Conservation (phyloP, 495 filamentous ascomycete genomes). For the Penicillium lividum region DNA sequence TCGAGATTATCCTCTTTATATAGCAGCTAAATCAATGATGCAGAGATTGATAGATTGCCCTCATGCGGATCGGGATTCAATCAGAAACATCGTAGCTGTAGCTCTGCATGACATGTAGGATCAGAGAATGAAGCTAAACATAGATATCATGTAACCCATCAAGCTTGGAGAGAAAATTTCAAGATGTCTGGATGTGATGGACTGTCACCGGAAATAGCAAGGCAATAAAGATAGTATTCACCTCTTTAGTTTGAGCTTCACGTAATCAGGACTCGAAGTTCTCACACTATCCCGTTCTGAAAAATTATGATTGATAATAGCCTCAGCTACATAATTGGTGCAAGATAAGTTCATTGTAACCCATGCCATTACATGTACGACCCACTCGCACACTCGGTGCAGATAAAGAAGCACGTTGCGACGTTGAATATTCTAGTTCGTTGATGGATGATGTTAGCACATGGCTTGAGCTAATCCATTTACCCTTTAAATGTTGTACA, state of each 20-base stretch:
- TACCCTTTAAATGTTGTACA: conserved; percentile 18
- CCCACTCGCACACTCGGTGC: not conserved
- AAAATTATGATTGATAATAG: conserved; percentile 10
- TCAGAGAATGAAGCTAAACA: conserved; percentile 1
- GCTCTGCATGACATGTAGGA: not conserved
- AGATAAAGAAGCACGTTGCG: conserved; percentile 6
- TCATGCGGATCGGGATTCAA: not conserved
- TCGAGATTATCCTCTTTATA: not conserved
- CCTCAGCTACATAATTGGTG: conserved; percentile 1
- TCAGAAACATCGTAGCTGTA: conserved; percentile 5
- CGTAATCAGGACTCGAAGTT: not conserved
- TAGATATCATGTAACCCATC: conserved; percentile 9
- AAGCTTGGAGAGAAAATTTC: not conserved
- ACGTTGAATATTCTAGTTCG: conserved; percentile 5
- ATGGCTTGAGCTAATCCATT: not conserved
- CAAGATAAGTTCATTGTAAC: conserved; percentile 8
- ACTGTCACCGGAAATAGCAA: conserved; percentile 8
- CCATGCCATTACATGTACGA: conserved; percentile 9
- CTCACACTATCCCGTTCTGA: not conserved
- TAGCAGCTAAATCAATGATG: too few relatives aligned
- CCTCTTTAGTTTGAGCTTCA: not conserved
- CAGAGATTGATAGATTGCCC: too few relatives aligned
- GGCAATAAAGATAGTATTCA: not conserved
- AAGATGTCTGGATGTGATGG: conserved; percentile 1
- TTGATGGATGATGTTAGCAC: conserved; percentile 1